Conservation (phyloP, 768 basidiomycete genomes). For the Mycena venus region DNA sequence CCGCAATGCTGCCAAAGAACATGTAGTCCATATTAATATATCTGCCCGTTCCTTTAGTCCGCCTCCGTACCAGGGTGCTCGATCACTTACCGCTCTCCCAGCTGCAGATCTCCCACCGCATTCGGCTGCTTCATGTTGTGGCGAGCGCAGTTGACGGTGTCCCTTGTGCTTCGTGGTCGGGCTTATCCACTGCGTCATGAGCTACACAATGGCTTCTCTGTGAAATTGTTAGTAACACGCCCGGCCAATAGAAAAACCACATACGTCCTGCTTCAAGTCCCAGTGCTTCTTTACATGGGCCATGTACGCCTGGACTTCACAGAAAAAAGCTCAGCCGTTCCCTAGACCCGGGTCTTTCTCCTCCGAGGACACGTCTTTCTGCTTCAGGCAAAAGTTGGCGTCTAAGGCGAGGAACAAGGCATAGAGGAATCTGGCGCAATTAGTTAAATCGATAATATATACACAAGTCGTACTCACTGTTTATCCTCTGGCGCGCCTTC, state of each 20-base stretch:
- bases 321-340: constrained; percentile 45
- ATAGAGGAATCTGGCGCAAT: not conserved
- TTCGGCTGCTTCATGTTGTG: constrained; percentile 6
- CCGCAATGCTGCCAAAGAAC: constrained; percentile 33
- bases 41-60: no score
- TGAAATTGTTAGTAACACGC: not conserved
- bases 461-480: not conserved
- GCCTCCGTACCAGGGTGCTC: no score
- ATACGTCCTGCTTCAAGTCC: not conserved
- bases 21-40: constrained; percentile 43
- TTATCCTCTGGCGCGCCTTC: not conserved
- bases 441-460: not conserved
- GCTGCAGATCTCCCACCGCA: constrained; percentile 36
- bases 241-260: not conserved
- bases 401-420: not conserved
- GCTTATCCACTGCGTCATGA: not conserved
- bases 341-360: constrained; percentile 42
- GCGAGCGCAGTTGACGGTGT: not conserved
- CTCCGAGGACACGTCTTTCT: constrained; percentile 40
- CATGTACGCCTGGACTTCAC: constrained; percentile 36
- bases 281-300: not conserved
- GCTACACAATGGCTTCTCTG: not conserved
- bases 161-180: not conserved
- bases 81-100: constrained; percentile 35
- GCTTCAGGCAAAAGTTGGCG: constrained; percentile 29